phyloP scores from a whole-genome alignment of 495 filamentous ascomycete genomes.

The Lasiosphaeria miniovina region DNA sequence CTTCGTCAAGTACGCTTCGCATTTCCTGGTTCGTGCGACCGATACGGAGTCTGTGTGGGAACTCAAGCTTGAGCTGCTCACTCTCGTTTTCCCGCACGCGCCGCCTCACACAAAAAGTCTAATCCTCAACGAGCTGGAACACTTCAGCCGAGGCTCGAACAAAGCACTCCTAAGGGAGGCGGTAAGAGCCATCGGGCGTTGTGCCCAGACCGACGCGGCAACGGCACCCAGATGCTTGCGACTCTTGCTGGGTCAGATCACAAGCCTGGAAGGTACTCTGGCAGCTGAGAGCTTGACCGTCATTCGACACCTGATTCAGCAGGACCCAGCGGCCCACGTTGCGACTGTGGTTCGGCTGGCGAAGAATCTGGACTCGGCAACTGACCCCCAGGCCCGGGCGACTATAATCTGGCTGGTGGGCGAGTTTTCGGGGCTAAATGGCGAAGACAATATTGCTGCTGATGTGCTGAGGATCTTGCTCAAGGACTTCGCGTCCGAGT shows the following conservation, averaged over 20 bases:
- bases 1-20: slow-evolving; percentile 79
- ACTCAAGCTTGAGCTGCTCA: slow-evolving; percentile 86
- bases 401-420: slow-evolving; percentile 97
- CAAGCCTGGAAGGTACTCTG: slow-evolving; percentile 76
- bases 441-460: slow-evolving; percentile 81
- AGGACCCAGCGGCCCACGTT: slow-evolving; percentile 71
- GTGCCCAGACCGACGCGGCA: slow-evolving; percentile 70
- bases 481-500: slow-evolving; percentile 79
- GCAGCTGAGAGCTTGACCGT: slow-evolving; percentile 90
- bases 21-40: slow-evolving; percentile 78
- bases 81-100: slow-evolving; percentile 82
- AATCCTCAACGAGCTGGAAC: slow-evolving; percentile 86
- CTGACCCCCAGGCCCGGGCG: slow-evolving; percentile 79
- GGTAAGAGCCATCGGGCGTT: slow-evolving; percentile 88
- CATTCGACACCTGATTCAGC: slow-evolving; percentile 92
- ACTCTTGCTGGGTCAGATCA: slow-evolving; percentile 79
- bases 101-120: slow-evolving; percentile 73
- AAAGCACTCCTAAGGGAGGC: slow-evolving; percentile 79
- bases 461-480: slow-evolving; percentile 89
- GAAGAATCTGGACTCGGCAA: slow-evolving; percentile 82
- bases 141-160: slow-evolving; percentile 78
- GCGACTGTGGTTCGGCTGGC: slow-evolving; percentile 85
- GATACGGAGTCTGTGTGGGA: slow-evolving; percentile 84
- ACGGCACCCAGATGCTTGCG: slow-evolving; percentile 74
- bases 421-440: slow-evolving; percentile 78